Evolutionary conservation across 345 rosid species (phyloP).

Genomic region (Corymbia maculata): DNA sequence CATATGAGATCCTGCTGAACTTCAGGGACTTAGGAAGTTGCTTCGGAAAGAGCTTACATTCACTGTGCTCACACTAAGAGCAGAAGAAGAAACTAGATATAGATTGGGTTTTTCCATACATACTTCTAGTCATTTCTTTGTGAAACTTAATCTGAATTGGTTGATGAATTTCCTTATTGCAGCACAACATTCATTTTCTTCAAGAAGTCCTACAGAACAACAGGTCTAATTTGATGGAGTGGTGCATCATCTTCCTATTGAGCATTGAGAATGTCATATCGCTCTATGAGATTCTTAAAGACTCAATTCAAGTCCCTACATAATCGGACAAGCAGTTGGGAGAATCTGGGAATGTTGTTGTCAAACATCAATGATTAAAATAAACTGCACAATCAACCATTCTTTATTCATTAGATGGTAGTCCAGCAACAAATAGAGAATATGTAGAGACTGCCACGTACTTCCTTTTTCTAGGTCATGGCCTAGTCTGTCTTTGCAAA

Average conservation of each 20-base stretch:
- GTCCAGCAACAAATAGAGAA: not conserved
- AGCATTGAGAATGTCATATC: constrained; percentile 61
- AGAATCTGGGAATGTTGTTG: not conserved
- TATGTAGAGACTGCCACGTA: not conserved
- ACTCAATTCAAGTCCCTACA: constrained; percentile 11
- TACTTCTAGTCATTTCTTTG: not conserved
- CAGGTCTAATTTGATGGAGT: constrained; percentile 72
- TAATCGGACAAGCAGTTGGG: not conserved
- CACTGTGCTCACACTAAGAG: not conserved
- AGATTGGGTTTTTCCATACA: not conserved
- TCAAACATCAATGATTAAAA: not conserved
- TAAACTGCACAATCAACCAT: not conserved
- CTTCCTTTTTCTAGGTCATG: not conserved
- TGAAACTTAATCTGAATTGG: not conserved
- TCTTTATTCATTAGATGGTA: not conserved
- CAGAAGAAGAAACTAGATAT: not conserved
- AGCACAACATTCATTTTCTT: constrained; percentile 93
- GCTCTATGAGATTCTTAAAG: constrained; percentile 58
- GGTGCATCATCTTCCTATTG: constrained; percentile 83
- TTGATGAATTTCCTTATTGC: constrained; percentile 11
- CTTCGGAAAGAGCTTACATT: not conserved
- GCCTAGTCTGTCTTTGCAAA: not conserved
- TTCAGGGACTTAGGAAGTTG: not conserved
- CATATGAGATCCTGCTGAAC: not conserved
- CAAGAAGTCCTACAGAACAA: constrained; percentile 86